A percentile compares a stretch with the other conserved stretches of the same genome.
These are phyloP conservation scores for Xylariaceae sp. DNA, from an alignment of 2,329 filamentous ascomycete species.

Conservation along the genomic window DNA sequence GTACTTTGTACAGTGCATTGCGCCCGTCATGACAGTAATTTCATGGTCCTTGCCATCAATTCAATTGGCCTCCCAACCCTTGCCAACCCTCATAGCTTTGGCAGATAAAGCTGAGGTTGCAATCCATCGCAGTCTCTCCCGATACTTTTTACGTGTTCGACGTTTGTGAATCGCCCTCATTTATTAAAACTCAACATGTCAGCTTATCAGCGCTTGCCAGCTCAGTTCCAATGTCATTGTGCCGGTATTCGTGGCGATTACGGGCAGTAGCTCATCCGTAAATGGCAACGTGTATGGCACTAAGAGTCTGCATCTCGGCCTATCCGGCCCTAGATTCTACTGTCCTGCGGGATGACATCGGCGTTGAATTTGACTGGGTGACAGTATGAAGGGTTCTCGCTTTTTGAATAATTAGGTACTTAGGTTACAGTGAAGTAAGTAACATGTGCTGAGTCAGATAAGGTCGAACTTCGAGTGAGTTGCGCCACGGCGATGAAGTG, in stretches of 20 bases:
- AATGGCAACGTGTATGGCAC: conserved; percentile 1
- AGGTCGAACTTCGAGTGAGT: not conserved
- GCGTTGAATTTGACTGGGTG: conserved; percentile 9
- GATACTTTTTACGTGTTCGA: conserved; percentile 16
- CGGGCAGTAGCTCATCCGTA: conserved; percentile 6
- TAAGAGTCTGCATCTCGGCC: conserved; percentile 8
- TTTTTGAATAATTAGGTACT: not conserved
- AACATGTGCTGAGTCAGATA: conserved; percentile 16
- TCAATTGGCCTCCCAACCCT: not conserved
- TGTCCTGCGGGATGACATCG: conserved; percentile 19
- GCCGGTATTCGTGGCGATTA: conserved; percentile 10
- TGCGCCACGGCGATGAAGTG: not conserved
- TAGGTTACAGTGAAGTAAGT: conserved; percentile 1
- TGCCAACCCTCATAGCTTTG: not conserved
- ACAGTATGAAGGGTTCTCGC: conserved; percentile 2
- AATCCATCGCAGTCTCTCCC: not conserved
- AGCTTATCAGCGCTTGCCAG: conserved; percentile 25
- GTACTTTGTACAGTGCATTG: not conserved
- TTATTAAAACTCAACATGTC: not conserved
- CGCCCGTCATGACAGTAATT: not conserved
- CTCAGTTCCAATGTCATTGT: conserved; percentile 12
- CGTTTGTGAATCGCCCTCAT: conserved; percentile 11
- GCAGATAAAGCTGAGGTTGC: not conserved
- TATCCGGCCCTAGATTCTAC: conserved; percentile 4
- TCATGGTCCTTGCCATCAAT: not conserved